phyloP scores from a whole-genome alignment of 805 yeast species.

The Ogataea philodendri region DNA sequence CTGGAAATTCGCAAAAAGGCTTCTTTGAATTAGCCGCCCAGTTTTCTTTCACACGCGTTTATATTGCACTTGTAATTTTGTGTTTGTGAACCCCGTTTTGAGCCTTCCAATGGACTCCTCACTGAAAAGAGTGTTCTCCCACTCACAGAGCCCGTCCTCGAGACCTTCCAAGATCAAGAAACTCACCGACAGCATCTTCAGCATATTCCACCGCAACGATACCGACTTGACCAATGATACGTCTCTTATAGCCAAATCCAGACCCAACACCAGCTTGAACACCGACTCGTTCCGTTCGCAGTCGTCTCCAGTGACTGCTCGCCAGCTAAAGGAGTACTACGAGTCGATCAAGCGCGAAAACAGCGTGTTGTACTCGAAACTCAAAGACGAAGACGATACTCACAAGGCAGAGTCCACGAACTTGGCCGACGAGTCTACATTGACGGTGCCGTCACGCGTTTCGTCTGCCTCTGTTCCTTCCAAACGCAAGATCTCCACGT shows the following conservation, averaged over 20 bases:
- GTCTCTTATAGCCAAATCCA: not conserved
- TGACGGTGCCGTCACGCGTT: not conserved
- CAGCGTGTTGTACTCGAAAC: constrained; percentile 17
- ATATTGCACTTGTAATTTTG: too few relatives aligned
- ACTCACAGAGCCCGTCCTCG: constrained; percentile 7
- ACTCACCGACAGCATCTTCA: constrained; percentile 14
- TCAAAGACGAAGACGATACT: constrained; percentile 14
- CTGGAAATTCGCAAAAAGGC: too few relatives aligned
- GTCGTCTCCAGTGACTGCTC: constrained; percentile 25
- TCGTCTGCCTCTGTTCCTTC: constrained; percentile 1
- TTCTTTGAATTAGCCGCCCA: too few relatives aligned
- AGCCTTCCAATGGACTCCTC: constrained; percentile 15
- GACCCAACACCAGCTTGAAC: constrained; percentile 6
- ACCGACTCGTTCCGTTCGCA: constrained; percentile 12
- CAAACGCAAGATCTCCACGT: constrained; percentile 7
- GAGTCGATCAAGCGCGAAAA: constrained; percentile 27
- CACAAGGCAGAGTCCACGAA: constrained; percentile 17
- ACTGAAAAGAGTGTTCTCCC: constrained; percentile 16
- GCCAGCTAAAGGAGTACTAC: constrained; percentile 29
- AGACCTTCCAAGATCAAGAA: constrained; percentile 21
- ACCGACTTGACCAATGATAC: not conserved
- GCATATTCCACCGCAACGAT: constrained; percentile 8
- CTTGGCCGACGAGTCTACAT: constrained; percentile 8
- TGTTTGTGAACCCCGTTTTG: constrained; percentile 4
- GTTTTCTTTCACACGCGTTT: too few relatives aligned